Conservation (phyloP, 192 early-diverging fungal genomes). For the Coemansia sp. region DNA sequence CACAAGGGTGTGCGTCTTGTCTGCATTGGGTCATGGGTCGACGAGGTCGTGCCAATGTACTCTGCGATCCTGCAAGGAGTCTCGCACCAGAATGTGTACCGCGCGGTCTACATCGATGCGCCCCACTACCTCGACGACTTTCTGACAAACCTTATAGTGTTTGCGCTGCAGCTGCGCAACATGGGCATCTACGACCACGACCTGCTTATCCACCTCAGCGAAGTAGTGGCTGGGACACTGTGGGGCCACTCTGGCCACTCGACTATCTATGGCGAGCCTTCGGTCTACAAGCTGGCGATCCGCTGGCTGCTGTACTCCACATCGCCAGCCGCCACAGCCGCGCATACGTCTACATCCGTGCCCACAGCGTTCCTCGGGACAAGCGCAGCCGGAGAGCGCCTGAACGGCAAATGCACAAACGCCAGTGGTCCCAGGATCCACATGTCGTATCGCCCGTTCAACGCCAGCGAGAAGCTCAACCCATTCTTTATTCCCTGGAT, state of each 20-base stretch:
- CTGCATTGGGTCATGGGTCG: constrained; percentile 86
- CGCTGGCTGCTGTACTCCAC: constrained; percentile 56
- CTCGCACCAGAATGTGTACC: constrained; percentile 79
- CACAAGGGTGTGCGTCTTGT: constrained; percentile 70
- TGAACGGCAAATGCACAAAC: not conserved
- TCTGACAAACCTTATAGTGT: constrained; percentile 81
- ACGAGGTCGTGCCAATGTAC: constrained; percentile 94
- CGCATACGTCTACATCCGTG: constrained; percentile 9
- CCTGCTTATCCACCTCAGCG: constrained; percentile 80
- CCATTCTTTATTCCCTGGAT: constrained; percentile 95
- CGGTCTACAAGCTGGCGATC: constrained; percentile 73
- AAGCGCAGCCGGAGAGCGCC: constrained; percentile 13
- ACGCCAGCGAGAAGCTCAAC: constrained; percentile 71
- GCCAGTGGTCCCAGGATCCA: constrained; percentile 41
- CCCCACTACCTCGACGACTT: constrained; percentile 82
- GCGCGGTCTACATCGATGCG: constrained; percentile 89
- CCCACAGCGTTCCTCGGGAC: constrained; percentile 23
- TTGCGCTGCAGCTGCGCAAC: constrained; percentile 86
- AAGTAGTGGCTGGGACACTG: constrained; percentile 82
- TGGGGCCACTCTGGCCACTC: constrained; percentile 90
- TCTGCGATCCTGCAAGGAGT: constrained; percentile 69
- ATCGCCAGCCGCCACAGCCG: constrained; percentile 20
- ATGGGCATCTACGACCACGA: constrained; percentile 85
- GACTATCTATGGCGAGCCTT: constrained; percentile 86
- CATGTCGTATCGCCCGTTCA: constrained; percentile 59